Conservation (phyloP, 2,329 filamentous ascomycete species). For the Trichoderma atroviride region DNA sequence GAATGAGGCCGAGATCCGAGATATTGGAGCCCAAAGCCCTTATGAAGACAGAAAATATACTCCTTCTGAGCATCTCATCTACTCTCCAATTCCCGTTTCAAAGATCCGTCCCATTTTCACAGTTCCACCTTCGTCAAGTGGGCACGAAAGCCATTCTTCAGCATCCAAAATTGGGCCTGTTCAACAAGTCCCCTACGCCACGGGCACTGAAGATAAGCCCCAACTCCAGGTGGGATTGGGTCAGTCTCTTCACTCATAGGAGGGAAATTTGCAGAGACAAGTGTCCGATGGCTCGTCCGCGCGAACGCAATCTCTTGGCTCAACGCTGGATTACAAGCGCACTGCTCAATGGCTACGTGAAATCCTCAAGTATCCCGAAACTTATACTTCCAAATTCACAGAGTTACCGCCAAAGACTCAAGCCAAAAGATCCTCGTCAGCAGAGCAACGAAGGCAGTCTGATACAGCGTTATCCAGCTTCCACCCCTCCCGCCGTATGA, state of each 20-base stretch:
- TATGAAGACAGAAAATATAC: background rate
- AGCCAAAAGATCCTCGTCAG: conserved; percentile 20
- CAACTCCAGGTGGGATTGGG: conserved; percentile 23
- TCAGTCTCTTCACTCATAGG: conserved; percentile 14
- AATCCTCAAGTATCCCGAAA: conserved; percentile 35
- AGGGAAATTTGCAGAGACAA: conserved; percentile 7
- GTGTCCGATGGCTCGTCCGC: conserved; percentile 25
- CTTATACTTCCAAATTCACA: conserved; percentile 36
- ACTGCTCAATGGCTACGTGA: conserved; percentile 41
- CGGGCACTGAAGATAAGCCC: background rate
- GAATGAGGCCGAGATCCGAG: background rate
- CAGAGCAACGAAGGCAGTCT: conserved; percentile 31
- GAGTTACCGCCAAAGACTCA: conserved; percentile 31
- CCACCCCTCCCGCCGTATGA: conserved; percentile 29
- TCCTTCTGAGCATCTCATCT: conserved; percentile 19
- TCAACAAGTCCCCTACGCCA: background rate
- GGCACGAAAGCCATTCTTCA: conserved; percentile 15
- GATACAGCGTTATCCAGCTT: conserved; percentile 31
- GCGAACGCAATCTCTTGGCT: conserved; percentile 35
- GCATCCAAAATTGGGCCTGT: conserved; percentile 25
- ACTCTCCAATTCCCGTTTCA: conserved; percentile 28
- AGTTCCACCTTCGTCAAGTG: background rate
- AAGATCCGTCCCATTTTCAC: conserved; percentile 29
- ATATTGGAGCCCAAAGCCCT: no score
- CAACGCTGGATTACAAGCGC: conserved; percentile 40